Conservation (phyloP, 257 asterid genomes). For the Voacanga thouarsii region DNA sequence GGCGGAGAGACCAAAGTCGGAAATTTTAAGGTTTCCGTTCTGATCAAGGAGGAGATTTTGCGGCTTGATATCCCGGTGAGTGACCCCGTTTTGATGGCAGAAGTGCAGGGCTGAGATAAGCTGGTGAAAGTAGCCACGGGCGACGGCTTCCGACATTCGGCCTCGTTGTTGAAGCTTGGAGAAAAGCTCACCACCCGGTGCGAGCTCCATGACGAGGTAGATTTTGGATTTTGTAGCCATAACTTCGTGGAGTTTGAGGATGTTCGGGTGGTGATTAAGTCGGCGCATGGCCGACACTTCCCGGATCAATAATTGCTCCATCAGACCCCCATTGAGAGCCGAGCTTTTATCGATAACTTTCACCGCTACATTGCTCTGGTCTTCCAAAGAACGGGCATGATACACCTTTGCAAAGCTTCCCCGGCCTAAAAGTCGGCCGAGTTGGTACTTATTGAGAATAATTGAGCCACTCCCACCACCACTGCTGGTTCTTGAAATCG, state of each 20-base stretch:
- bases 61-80: constrained; percentile 93
- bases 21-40: constrained; percentile 52
- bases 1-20: constrained; percentile 92
- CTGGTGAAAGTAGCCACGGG: constrained; percentile 60
- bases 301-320: constrained; percentile 67
- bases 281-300: constrained; percentile 94
- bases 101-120: constrained; percentile 68
- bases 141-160: constrained; percentile 54
- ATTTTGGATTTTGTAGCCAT: constrained; percentile 75
- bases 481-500: constrained; percentile 43
- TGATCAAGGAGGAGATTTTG: constrained; percentile 75
- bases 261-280: constrained; percentile 68
- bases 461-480: constrained; percentile 55
- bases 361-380: constrained; percentile 49
- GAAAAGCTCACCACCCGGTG: constrained; percentile 78
- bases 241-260: constrained; percentile 78
- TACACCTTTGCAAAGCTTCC: constrained; percentile 93
- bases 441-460: constrained; percentile 63
- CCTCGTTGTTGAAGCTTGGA: constrained; percentile 52
- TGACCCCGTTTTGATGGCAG: constrained; percentile 74
- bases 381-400: constrained; percentile 40
- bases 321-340: constrained; percentile 38
- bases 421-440: constrained; percentile 76
- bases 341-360: constrained; percentile 64
- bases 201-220: constrained; percentile 89